Evolutionary conservation across 139 green algal species (phyloP).

Genomic region (Auxenochlorella pyrenoidosa): DNA sequence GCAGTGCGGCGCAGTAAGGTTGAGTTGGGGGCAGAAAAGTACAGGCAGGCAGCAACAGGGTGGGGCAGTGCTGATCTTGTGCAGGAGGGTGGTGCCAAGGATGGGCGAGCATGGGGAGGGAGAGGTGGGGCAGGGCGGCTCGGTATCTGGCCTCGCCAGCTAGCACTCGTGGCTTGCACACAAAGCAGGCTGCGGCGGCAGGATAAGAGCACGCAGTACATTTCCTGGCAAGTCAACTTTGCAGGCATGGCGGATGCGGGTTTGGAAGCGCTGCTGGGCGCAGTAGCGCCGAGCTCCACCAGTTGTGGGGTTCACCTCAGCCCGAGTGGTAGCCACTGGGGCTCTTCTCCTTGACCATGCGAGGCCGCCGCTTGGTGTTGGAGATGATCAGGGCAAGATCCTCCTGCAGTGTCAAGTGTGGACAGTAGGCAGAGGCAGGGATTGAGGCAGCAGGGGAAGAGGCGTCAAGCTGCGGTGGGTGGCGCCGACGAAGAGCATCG

Average conservation of each 20-base stretch:
- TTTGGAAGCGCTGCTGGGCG: too few species aligned
- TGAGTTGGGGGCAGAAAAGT: background rate
- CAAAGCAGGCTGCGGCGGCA: too few species aligned
- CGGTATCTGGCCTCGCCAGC: too few species aligned
- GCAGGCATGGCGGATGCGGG: background rate
- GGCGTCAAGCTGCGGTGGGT: too few species aligned
- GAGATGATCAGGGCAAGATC: slow-evolving; percentile 61
- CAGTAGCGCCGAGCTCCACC: too few species aligned
- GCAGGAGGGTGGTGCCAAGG: background rate
- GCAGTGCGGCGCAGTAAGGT: background rate
- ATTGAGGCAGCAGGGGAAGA: background rate
- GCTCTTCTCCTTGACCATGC: slow-evolving; percentile 23
- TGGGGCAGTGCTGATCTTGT: background rate
- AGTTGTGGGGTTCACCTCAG: background rate
- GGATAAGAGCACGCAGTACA: too few species aligned
- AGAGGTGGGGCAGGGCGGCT: background rate
- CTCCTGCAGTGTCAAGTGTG: slow-evolving; percentile 43
- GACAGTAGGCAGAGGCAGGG: background rate
- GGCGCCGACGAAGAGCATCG: too few species aligned
- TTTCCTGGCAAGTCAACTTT: background rate
- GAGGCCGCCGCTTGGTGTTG: slow-evolving; percentile 59
- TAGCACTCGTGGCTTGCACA: too few species aligned
- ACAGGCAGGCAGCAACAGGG: background rate
- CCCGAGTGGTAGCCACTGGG: slow-evolving; percentile 17
- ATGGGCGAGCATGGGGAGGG: background rate